Base-by-base conservation (phyloP, 345 rosid species). In the Pseudoturritis turrita region DNA sequence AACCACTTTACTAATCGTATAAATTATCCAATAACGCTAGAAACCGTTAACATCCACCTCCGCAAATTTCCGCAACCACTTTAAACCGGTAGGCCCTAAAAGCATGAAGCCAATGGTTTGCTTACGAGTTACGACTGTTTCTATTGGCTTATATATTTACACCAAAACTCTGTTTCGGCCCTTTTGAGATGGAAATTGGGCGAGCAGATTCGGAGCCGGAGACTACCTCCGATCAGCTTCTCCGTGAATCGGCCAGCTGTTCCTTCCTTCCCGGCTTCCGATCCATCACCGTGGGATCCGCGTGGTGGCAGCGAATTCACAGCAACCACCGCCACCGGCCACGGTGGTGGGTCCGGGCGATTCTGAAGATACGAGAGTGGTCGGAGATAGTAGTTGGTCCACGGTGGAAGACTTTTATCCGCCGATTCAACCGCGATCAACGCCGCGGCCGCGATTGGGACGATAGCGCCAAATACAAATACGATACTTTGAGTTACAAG, bases 351-450 rank as follows among this genome's bases (percentile, higher is more conserved):
- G 23, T 73, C 0, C 73, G 82, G 4, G 83, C 86, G 52, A 46
- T 90, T 55, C 57, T 47, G 73, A 87, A 81, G 81, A 55, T 89
- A 37, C 83, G 95, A 5, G 91, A 89, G 71, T 90, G 96, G 96
- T 93, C 98, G 11, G 97, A 86, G 84, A 77, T 90, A 80, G 86
- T 83, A 5, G 97, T 92, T 11, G 96, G 98, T 0, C 91, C 97
- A 19, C 82, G 71, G 72, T 94, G 96, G 98, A 94, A 91, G 80
- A 91, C 92, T 25, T 94, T 94, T 75, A 86, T 91, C 50, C 79
- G 96, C 15, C 41, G 88, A 58, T 91, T 91, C 69, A 94, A 89
- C 75, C 77, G 95, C 41, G 86, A 49, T 55, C 62, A 40, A 56
- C 77, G 76, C 37, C 74, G 62, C 12, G 61, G 73, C 10, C 50